Evolutionary conservation across 306 rosid species (phyloP).

Genomic region (Gynostemma pentaphyllum): DNA sequence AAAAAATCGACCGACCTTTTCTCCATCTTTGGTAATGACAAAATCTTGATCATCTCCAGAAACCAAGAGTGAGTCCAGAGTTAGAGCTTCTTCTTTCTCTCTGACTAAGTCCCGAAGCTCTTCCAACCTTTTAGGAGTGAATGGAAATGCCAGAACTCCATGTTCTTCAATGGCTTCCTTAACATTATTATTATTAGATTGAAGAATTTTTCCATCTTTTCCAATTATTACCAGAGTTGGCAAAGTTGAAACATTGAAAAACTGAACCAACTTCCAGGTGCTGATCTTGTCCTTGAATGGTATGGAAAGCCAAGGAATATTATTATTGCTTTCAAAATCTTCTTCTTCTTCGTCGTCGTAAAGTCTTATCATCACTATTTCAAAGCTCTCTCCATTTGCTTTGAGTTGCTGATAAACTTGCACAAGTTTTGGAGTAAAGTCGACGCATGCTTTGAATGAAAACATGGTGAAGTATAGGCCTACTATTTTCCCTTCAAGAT

Average conservation of each 20-base stretch:
- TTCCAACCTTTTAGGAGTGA: slow-evolving; percentile 27
- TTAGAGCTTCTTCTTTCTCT: slow-evolving; percentile 24
- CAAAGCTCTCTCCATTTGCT: too few relatives aligned
- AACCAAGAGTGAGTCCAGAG: slow-evolving; percentile 31
- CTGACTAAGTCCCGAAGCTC: slow-evolving; percentile 33
- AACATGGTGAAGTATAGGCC: slow-evolving; percentile 26
- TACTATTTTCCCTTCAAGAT: slow-evolving; percentile 37
- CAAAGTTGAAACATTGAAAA: slow-evolving; percentile 22
- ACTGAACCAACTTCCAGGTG: slow-evolving; percentile 20
- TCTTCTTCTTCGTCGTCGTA: slow-evolving; percentile 17
- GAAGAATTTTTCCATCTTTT: slow-evolving; percentile 34
- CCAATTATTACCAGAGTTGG: slow-evolving; percentile 33
- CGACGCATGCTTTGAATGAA: slow-evolving; percentile 8
- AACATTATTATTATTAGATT: slow-evolving; percentile 21
- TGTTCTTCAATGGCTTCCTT: slow-evolving; percentile 28
- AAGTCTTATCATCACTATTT: slow-evolving; percentile 30
- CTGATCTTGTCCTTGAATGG: slow-evolving; percentile 30
- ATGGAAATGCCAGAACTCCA: slow-evolving; percentile 32
- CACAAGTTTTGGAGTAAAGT: slow-evolving; percentile 24
- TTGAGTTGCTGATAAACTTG: slow-evolving; percentile 21
- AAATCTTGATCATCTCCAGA: slow-evolving; percentile 22
- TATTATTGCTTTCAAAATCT: slow-evolving; percentile 10
- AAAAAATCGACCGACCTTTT: too few relatives aligned
- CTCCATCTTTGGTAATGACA: slow-evolving; percentile 24
- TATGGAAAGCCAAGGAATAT: slow-evolving; percentile 36